Base-by-base conservation (phyloP, 2,329 filamentous ascomycete genomes). In the Colletotrichum spinosum region DNA sequence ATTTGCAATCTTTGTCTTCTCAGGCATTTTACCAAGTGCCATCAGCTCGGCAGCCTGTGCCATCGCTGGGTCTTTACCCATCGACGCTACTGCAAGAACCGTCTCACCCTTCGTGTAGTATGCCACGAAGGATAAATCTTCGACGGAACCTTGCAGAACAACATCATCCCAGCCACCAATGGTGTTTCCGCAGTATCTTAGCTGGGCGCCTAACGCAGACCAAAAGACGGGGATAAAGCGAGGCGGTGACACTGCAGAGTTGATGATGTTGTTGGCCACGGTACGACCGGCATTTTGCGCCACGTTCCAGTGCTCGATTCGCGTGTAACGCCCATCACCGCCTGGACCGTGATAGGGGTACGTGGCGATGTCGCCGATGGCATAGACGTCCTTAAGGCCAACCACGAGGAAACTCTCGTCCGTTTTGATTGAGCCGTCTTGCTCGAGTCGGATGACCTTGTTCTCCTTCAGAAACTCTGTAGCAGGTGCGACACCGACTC, bases 271-370 rank as follows among this genome's bases (percentile, higher is more conserved):
- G 56, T 84, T 84, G 2, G 94, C 96, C 1, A 91, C 95, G 33
- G 86, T 85, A 48, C 95, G 92, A 3, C 96, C 96, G 2, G 92
- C 85, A 73, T 98, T 97, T 75, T 98, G 96, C 5, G 96, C 96
- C 3, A 99, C 96, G 78, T 97, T 95, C 96, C 96, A 99, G 77
- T 99, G 96, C 83, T 99, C 96, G 74, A 98, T 97, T 68, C 96
- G 90, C 1, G 91, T 88, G 15, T 86, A 84, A 49, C 84, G 84
- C 68, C 92, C 93, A 13, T 91, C 85, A 34, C 93, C 91, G 33
- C 92, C 94, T 0, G 96, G 96, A 1, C 96, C 96, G 76, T 93
- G 86, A 81, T 99, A 99, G 0, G 96, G 96, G 78, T 93, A 97
- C 0, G 92, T 94, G 11, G 96, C 94, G 68, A 99, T 98, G 76